Evolutionary conservation across 352 stramenopile genomes (phyloP), one percentile per base, ranked within the genome.

Genomic region (Albugo laibachii): DNA sequence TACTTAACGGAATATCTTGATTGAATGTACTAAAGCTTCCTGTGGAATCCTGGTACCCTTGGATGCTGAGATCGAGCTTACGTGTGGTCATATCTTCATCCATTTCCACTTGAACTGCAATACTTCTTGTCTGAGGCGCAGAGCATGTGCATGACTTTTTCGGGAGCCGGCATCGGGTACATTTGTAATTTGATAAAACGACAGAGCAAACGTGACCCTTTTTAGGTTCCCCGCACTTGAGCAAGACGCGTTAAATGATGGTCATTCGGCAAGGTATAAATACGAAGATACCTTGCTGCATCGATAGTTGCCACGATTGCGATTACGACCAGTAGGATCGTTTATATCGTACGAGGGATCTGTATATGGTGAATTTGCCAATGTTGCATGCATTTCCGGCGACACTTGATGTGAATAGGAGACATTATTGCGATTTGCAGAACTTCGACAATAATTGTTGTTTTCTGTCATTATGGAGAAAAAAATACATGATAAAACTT

Each of bases 151-250:
- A 89, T 0, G 71, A 67, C 38, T 83, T 84, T 55, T 86, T 89
- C 11, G 69, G 57, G 12, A 83, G 52, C 5, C 77, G 74, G 20
- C 77, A 89, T 34, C 76, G 69, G 36, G 56, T 63, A 49, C 76
- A 89, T 51, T 89, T 89, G 52, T 78, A 89, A 50, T 86, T 86
- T 2, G 73, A 68, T 13, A 74, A 74, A 43, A 86, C 72, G 16
- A 86, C 61, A 5, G 77, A 74, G 57, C 77, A 89, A 45, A 89
- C 77, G 45, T 89, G 77, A 10, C 77, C 77, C 50, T 86, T 89
- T 63, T 89, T 89, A 2, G 77, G 77, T 49, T 87, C 77, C 20
- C 77, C 77, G 56, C 77, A 89, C 69, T 84, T 13, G 5, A 13
- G 11, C 49, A 49, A 11, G 13, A 46, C 16, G 35, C 27, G 6